Evolutionary conservation across 805 yeast species (phyloP).

Genomic region (Wickerhamomyces mucosus): DNA sequence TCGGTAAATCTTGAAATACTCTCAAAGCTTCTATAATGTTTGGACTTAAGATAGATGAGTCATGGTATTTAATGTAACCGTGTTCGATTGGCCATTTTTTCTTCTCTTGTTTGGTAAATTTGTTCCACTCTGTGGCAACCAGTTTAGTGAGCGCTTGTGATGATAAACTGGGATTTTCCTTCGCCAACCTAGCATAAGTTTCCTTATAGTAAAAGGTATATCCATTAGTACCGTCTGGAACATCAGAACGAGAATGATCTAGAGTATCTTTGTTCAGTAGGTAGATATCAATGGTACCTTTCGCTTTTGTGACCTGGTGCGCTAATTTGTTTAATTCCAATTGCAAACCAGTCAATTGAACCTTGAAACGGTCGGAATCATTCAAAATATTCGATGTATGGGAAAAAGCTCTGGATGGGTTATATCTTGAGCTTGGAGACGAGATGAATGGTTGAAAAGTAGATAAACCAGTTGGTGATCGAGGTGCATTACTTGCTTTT

Average conservation of each 20-base stretch:
- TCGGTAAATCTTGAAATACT: neutral
- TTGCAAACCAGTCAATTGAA: too few species aligned
- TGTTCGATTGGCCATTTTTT: conserved; percentile 1
- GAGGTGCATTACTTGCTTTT: too few species aligned
- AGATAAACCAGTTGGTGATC: too few species aligned
- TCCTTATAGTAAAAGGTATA: conserved; percentile 1
- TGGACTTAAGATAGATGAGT: neutral
- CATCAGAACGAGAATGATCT: neutral
- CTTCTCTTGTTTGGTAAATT: conserved; percentile 1
- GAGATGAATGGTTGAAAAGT: too few species aligned
- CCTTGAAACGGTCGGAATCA: too few species aligned
- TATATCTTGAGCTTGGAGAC: too few species aligned
- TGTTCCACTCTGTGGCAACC: conserved; percentile 1
- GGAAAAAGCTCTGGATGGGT: too few species aligned
- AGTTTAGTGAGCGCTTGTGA: conserved; percentile 2
- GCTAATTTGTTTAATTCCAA: too few species aligned
- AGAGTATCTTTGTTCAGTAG: conserved; percentile 4
- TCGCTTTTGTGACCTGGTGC: too few species aligned
- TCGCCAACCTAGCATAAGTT: neutral
- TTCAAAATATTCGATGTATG: too few species aligned
- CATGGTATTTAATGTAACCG: neutral
- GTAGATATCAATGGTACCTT: conserved; percentile 1
- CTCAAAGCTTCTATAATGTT: neutral
- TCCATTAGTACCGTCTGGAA: too few species aligned
- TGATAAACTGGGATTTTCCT: neutral